Percentiles rank a stretch among this genome's conserved stretches.
Conservation (phyloP, 2,329 filamentous ascomycete genomes). For the Neodidymelliopsis sp. region DNA sequence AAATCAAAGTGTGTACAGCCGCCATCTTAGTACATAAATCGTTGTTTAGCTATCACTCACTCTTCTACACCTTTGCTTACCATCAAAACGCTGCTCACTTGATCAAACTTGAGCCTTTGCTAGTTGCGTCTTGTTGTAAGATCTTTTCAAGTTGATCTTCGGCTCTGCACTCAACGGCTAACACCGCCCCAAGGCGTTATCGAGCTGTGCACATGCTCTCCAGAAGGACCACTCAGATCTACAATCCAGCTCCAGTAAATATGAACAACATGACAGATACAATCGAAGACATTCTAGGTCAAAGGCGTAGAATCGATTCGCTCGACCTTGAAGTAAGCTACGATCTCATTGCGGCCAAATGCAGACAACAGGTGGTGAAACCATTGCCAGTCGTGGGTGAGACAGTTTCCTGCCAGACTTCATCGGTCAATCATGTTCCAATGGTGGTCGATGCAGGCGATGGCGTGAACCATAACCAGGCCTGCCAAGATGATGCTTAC, state of each 20-base stretch:
- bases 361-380: neutral
- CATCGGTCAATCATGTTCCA: neutral
- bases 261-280: slow-evolving; percentile 3
- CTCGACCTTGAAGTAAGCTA: slow-evolving; percentile 10
- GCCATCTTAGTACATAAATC: neutral
- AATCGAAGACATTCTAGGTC: neutral
- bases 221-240: neutral
- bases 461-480: neutral
- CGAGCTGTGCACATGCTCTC: neutral
- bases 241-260: neutral
- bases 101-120: no score
- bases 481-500: slow-evolving; percentile 3
- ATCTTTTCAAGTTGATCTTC: no score
- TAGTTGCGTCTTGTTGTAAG: no score
- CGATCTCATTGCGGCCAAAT: slow-evolving; percentile 7
- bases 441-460: slow-evolving; percentile 3
- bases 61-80: no score
- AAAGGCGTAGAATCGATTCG: slow-evolving; percentile 2
- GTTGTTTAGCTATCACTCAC: no score
- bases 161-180: no score
- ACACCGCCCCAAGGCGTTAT: no score
- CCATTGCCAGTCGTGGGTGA: neutral
- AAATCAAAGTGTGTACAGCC: neutral
- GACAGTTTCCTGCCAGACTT: neutral
- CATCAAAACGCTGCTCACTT: no score